These are phyloP conservation scores for Balakata baccata DNA, from an alignment of 345 rosid genomes.

Conservation along the genomic window DNA sequence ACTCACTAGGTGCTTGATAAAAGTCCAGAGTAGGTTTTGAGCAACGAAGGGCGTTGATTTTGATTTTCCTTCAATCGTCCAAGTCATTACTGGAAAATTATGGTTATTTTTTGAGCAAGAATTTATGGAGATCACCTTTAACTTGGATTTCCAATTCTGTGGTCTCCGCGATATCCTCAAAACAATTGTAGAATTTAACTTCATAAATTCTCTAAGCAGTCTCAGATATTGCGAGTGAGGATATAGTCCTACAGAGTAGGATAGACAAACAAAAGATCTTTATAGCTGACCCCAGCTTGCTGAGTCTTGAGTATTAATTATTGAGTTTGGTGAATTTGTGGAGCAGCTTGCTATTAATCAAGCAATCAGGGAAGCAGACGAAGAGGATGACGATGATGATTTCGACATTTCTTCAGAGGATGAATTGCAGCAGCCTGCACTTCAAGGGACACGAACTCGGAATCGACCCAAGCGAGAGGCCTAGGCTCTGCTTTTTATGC, in stretches of 20 bases:
- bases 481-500: slow-evolving; percentile 6
- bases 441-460: slow-evolving; percentile 41
- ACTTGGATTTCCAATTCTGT: no score
- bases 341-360: slow-evolving; percentile 58
- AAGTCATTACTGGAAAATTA: no score
- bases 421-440: slow-evolving; percentile 44
- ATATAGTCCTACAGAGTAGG: no score
- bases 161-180: no score
- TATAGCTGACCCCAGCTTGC: no score
- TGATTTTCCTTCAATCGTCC: background rate
- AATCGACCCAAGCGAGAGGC: slow-evolving; percentile 75
- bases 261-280: no score
- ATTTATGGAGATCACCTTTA: no score
- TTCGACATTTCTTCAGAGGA: slow-evolving; percentile 29
- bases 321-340: slow-evolving; percentile 2
- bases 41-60: background rate
- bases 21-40: slow-evolving; percentile 3
- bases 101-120: no score
- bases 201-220: no score
- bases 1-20: slow-evolving; percentile 3
- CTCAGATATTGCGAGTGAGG: no score
- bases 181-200: no score
- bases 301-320: background rate
- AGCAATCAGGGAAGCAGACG: slow-evolving; percentile 55
- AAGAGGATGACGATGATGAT: slow-evolving; percentile 31